Conservation (phyloP, 768 basidiomycete species). For the Hericium coralloides region DNA sequence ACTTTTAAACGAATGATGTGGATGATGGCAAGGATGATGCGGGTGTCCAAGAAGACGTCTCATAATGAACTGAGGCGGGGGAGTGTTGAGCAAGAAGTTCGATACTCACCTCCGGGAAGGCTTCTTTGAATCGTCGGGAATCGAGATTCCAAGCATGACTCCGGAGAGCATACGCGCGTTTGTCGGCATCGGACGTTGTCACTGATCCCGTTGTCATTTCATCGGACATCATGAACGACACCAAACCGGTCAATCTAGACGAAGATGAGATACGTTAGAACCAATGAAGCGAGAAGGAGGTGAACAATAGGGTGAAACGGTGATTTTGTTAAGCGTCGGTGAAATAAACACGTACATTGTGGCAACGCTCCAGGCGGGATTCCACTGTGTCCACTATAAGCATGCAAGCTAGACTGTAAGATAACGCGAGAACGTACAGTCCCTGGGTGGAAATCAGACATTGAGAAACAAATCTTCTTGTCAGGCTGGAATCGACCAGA, state of each 20-base stretch:
- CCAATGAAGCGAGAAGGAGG: neutral
- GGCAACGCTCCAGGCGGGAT: conserved; percentile 91
- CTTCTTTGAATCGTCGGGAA: conserved; percentile 76
- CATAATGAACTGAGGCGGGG: neutral
- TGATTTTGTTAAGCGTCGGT: conserved; percentile 1
- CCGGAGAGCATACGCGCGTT: conserved; percentile 61
- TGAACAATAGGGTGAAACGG: conserved; percentile 7
- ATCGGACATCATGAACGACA: conserved; percentile 92
- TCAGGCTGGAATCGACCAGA: conserved; percentile 87
- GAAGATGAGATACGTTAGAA: neutral
- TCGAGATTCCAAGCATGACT: conserved; percentile 83
- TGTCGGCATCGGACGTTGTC: conserved; percentile 70
- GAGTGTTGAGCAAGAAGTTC: neutral
- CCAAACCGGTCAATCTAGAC: conserved; percentile 77
- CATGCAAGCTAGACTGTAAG: neutral
- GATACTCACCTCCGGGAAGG: conserved; percentile 76
- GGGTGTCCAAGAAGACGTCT: neutral
- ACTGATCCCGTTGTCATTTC: conserved; percentile 96
- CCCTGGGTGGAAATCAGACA: conserved; percentile 93
- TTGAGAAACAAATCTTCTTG: conserved; percentile 96
- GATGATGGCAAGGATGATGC: neutral
- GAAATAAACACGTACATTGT: conserved; percentile 61
- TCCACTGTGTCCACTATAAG: conserved; percentile 50
- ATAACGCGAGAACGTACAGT: conserved; percentile 34
- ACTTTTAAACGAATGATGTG: neutral